Base-by-base conservation (phyloP, 495 filamentous ascomycete genomes). In the Neurospora sp. region DNA sequence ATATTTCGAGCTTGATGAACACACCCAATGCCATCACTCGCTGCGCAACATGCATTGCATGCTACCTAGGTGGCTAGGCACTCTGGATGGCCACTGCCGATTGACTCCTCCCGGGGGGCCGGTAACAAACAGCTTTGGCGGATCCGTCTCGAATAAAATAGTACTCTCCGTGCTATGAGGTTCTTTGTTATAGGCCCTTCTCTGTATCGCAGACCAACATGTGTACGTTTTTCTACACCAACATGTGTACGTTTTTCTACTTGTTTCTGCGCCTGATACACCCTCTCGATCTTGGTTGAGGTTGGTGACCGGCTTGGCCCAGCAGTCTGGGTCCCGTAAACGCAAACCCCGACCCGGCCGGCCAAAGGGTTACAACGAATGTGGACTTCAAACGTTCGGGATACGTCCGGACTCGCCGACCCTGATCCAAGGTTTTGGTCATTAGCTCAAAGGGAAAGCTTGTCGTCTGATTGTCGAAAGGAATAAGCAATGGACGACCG, bases 1-100 rank as follows among this genome's bases (percentile, higher is more conserved):
- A 65, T 17, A 65, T 73, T 3, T 69, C 40, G 68, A 14, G 16
- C 8, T 68, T 72, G 70, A 69, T 40, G n/a, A 53, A 65, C 17
- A 65, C 27, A 35, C 27, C 27, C 27, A 73, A 73, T 73, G 44
- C 31, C 48, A 70, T 70, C 59, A 59, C 68, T 37, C 70, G 40
- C 73, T 76, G 75, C 75, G 70, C 70, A 72, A 72, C 75, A 78
- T 75, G 20, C 45, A 59, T 48, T 73, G 37, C 68, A 73, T 73
- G 40, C 31, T 48, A 70, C 70, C 72, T 44, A 61, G 40, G 41
- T 59, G 31, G 42, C 40, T 65, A 35, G 53, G 53, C 27, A 20
- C 12, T 17, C 20, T 35, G 17, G 31, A 35, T 40, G 37, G 61
- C 69, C 69, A 59, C 42, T 27, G 31, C 72, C 8, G 45, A 22